A percentile compares a stretch with the other conserved stretches of the same genome.
These are phyloP conservation scores for Kalanchoe fedtschenkoi DNA, from an alignment of 164 flowering plant species.

Conservation along the genomic window DNA sequence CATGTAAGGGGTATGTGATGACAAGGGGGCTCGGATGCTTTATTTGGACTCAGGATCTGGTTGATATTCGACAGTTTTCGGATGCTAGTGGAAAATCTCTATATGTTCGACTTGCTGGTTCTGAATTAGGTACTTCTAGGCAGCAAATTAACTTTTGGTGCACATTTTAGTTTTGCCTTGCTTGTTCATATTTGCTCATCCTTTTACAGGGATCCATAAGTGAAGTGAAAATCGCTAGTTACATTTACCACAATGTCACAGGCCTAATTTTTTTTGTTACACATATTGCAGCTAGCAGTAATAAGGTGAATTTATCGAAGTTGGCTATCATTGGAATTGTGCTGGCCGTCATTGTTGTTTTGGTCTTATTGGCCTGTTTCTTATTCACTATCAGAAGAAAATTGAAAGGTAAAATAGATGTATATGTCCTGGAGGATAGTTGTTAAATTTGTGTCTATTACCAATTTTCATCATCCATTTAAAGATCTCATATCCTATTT, in stretches of 20 bases:
- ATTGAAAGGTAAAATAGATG: slow-evolving; percentile 25
- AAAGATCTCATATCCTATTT: neutral
- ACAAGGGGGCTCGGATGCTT: slow-evolving; percentile 8
- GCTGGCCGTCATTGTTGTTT: slow-evolving; percentile 14
- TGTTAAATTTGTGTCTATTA: neutral
- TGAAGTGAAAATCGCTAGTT: too few species aligned
- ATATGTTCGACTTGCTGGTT: slow-evolving; percentile 9
- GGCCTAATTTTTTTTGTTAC: neutral
- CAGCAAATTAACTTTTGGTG: neutral
- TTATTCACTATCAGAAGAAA: slow-evolving; percentile 30
- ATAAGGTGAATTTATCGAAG: slow-evolving; percentile 11
- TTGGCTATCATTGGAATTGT: slow-evolving; percentile 12
- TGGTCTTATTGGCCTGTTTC: slow-evolving; percentile 13
- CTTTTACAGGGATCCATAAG: neutral
- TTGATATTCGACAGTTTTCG: slow-evolving; percentile 7
- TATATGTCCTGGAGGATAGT: neutral
- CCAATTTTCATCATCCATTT: neutral
- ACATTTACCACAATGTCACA: too few species aligned
- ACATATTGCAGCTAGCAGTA: neutral
- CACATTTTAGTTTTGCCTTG: neutral
- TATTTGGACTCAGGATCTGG: slow-evolving; percentile 10
- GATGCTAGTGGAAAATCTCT: slow-evolving; percentile 7
- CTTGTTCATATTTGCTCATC: neutral
- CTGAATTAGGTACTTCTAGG: slow-evolving; percentile 10
- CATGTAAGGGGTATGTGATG: slow-evolving; percentile 4